Conservation (phyloP, 192 early-diverging fungal genomes). For the Linnemannia elongata region DNA sequence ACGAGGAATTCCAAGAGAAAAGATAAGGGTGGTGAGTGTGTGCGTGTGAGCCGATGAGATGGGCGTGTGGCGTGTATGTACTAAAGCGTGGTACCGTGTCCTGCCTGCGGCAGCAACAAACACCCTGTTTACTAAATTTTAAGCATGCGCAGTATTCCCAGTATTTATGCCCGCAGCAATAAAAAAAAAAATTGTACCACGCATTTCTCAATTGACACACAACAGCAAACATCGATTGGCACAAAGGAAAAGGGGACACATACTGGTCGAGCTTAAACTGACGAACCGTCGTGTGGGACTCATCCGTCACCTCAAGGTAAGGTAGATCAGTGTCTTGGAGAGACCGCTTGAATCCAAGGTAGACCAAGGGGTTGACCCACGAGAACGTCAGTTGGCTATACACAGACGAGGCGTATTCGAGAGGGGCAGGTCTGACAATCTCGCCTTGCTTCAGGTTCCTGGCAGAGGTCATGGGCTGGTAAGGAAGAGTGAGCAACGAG, state of each 20-base stretch:
- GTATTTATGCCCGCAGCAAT: neutral
- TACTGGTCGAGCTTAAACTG: conserved; percentile 28
- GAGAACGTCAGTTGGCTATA: conserved; percentile 42
- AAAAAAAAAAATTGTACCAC: neutral
- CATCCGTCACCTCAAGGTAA: conserved; percentile 62
- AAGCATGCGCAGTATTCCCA: neutral
- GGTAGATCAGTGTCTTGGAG: conserved; percentile 73
- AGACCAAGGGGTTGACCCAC: conserved; percentile 53
- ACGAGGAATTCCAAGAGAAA: neutral
- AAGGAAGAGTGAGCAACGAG: conserved; percentile 20
- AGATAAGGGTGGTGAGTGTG: neutral
- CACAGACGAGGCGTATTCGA: conserved; percentile 39
- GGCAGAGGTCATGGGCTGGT: neutral
- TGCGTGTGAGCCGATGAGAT: neutral
- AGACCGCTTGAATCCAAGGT: conserved; percentile 63
- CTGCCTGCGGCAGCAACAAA: neutral
- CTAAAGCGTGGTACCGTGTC: neutral
- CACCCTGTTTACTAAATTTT: too few relatives aligned
- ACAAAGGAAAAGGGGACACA: neutral
- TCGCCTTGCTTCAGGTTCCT: conserved; percentile 18
- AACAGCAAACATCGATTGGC: neutral
- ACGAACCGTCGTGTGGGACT: conserved; percentile 8
- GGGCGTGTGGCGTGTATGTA: neutral
- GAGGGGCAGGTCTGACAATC: conserved; percentile 1
- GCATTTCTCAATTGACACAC: neutral